Conservation (phyloP, 371 early-diverging fungal species). For the Mucor lusitanicus region DNA sequence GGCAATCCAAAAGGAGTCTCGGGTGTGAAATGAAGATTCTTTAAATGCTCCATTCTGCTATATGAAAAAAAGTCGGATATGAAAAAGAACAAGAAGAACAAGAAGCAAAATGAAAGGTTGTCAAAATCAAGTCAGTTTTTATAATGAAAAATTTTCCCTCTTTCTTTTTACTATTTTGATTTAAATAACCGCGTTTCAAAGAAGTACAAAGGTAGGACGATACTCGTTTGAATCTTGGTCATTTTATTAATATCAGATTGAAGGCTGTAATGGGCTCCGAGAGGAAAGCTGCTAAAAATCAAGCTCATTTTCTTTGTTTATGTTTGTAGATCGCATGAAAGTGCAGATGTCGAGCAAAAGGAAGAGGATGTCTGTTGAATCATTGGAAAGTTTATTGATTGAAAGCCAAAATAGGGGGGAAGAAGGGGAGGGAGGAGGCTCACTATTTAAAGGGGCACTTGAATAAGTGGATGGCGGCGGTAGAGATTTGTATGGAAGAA, state of each 20-base stretch:
- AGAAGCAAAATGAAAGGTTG: not conserved
- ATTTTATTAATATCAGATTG: not conserved
- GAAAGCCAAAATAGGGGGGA: not conserved
- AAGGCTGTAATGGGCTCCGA: not conserved
- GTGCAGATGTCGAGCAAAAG: not conserved
- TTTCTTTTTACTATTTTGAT: not conserved
- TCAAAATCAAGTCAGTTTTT: conserved; percentile 1
- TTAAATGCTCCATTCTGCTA: conserved; percentile 23
- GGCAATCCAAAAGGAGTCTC: conserved; percentile 60
- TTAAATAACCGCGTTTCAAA: not conserved
- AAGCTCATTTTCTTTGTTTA: not conserved
- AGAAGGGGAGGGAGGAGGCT: not conserved
- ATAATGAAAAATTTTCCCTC: not conserved
- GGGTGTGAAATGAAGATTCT: conserved; percentile 46
- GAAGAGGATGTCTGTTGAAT: not conserved
- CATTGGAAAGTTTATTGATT: not conserved
- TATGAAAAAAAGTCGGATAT: not conserved
- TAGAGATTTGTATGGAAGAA: not conserved
- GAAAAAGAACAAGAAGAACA: conserved; percentile 1
- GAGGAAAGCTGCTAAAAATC: not conserved
- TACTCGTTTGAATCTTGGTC: conserved; percentile 9
- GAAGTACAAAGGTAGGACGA: conserved; percentile 2
- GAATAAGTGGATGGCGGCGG: not conserved
- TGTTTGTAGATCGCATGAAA: not conserved
- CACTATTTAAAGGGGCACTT: not conserved